Evolutionary conservation across 106 monocot species (phyloP), one percentile per base, ranked within the genome.

Genomic region (Acanthochlamys bracteata): DNA sequence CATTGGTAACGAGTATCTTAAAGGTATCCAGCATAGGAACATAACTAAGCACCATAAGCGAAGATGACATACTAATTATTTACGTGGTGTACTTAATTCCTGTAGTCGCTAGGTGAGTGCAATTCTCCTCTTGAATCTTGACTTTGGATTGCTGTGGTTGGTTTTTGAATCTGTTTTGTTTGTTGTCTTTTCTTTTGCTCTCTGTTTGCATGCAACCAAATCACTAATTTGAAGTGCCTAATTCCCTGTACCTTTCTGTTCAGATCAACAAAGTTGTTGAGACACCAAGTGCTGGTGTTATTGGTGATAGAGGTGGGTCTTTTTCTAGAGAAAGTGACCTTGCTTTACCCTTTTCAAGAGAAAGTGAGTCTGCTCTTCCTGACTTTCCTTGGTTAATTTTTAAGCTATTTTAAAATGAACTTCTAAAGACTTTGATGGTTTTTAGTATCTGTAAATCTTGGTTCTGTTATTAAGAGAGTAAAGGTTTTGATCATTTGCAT

Each of bases 311-410:
- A 24, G 71, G 82, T 22, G 79, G 65, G 64, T 79, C 82, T 42
- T 61, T 86, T 68, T 79, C 82, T 75, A 76, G 75, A 68, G 82
- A 82, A 79, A 79, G 86, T 86, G 55, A 86, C 66, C 70, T 21
- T 17, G 15, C 17, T 49, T 14, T 49, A 14, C 49, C 49, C 33
- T 61, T 86, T 68, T 79, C 82, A 71, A 76, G 75, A 68, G 82
- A 82, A 79, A 79, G 86, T 86, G 55, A 86, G 70, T 74, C 24
- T 17, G 15, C 17, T 49, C 12, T 49, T 49, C 9, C 49, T 49
- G 17, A 49, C 49, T 49, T 49, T 17, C 10, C 6, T 17, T 49
- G 15, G 3, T 17, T 1, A 49, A 1, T 49, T 14, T 49, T 17
- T 49, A 49, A 17, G 10, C 49, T 49, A 1, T 49, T 17, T 14